A percentile compares a stretch with the other conserved stretches of the same genome.
These are phyloP conservation scores for Rhodomyrtus tomentosa DNA, from an alignment of 345 rosid genomes.

Conservation along the genomic window DNA sequence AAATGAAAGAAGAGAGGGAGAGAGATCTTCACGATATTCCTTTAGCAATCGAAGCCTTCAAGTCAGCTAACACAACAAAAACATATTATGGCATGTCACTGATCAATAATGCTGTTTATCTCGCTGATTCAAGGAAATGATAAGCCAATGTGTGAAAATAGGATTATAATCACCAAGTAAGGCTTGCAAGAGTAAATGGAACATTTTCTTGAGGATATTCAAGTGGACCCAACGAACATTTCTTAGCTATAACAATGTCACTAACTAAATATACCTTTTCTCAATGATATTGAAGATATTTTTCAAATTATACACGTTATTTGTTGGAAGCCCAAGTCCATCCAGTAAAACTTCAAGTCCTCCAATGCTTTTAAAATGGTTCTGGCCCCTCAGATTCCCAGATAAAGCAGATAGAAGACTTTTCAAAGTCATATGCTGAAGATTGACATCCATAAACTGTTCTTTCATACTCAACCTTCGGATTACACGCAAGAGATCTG, in stretches of 20 bases:
- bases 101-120: not conserved
- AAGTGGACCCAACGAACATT: not conserved
- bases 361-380: slow-evolving; percentile 71
- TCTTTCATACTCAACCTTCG: slow-evolving; percentile 65
- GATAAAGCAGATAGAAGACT: slow-evolving; percentile 36
- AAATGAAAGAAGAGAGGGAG: not conserved
- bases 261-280: slow-evolving; percentile 20
- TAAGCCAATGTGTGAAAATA: not conserved
- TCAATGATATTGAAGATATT: slow-evolving; percentile 13
- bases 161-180: not conserved
- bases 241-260: not conserved
- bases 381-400: slow-evolving; percentile 66
- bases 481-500: slow-evolving; percentile 63
- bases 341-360: slow-evolving; percentile 73
- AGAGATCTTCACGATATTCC: not conserved
- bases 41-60: not conserved
- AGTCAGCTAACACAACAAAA: not conserved
- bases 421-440: slow-evolving; percentile 48
- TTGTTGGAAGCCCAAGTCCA: slow-evolving; percentile 58
- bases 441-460: slow-evolving; percentile 37
- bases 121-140: not conserved
- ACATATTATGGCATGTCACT: not conserved
- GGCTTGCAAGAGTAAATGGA: not conserved
- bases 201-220: not conserved
- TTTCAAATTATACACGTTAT: slow-evolving; percentile 19